These are phyloP conservation scores for Bruguiera sexangula DNA, from an alignment of 345 rosid genomes.

Conservation along the genomic window DNA sequence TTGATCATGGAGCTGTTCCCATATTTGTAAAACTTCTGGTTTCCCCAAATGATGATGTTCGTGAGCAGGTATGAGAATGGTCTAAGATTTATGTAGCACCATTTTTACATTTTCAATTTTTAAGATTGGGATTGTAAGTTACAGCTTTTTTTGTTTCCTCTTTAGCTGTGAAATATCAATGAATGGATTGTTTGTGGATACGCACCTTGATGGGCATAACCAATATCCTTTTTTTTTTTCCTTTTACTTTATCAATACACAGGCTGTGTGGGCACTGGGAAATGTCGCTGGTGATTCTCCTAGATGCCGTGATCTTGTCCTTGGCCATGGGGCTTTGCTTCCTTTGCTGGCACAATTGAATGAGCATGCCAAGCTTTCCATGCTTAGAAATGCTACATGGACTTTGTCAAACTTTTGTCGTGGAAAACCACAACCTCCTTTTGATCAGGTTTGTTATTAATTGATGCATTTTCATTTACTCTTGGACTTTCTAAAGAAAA, in stretches of 20 bases:
- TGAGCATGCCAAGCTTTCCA: conserved; percentile 70
- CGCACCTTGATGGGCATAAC: neutral
- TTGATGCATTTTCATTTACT: neutral
- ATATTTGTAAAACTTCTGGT: conserved; percentile 71
- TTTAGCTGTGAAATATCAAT: neutral
- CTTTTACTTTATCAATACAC: neutral
- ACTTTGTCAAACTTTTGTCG: conserved; percentile 80
- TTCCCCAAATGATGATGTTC: conserved; percentile 67
- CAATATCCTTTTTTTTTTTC: neutral
- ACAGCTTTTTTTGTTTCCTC: too few relatives aligned
- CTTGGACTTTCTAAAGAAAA: neutral
- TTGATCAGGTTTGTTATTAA: conserved; percentile 57
- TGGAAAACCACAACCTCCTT: conserved; percentile 74
- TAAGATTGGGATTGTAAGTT: neutral
- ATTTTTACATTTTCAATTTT: neutral
- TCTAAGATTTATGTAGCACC: neutral
- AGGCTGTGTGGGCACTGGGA: conserved; percentile 93
- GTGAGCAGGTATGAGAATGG: conserved; percentile 62
- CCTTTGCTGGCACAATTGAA: conserved; percentile 64
- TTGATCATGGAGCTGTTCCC: conserved; percentile 86
- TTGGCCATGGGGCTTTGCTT: conserved; percentile 52
- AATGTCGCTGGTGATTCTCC: conserved; percentile 94
- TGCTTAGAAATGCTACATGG: conserved; percentile 92
- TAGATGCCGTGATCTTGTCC: conserved; percentile 71
- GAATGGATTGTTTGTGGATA: neutral